Percentiles rank a stretch among this genome's conserved stretches.
These are phyloP conservation scores for Wickerhamiella azymoides DNA, from an alignment of 805 yeast species.

Conservation along the genomic window DNA sequence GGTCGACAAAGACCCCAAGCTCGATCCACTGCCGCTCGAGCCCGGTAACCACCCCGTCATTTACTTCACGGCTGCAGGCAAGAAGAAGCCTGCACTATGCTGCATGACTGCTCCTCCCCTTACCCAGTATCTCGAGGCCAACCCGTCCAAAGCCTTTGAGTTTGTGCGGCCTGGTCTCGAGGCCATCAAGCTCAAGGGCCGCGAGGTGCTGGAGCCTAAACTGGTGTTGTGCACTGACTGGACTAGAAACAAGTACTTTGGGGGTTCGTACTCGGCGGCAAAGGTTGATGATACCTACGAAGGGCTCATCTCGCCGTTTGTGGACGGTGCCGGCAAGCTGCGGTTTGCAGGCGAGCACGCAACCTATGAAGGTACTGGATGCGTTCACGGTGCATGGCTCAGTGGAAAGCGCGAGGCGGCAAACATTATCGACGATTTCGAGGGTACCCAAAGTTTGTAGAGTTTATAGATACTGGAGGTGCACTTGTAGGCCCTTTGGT, in stretches of 20 bases:
- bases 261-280: constrained; percentile 70
- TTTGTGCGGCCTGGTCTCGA: constrained; percentile 40
- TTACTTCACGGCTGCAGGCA: constrained; percentile 25
- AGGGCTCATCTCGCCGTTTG: constrained; percentile 44
- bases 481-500: neutral
- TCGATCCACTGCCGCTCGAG: constrained; percentile 10
- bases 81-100: neutral
- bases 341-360: constrained; percentile 92
- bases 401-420: constrained; percentile 53
- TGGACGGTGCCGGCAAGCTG: constrained; percentile 42
- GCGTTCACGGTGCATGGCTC: constrained; percentile 81
- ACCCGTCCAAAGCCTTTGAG: constrained; percentile 42
- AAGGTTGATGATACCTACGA: constrained; percentile 56
- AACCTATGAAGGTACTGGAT: constrained; percentile 73
- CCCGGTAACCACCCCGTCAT: constrained; percentile 49
- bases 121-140: constrained; percentile 41
- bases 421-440: constrained; percentile 21
- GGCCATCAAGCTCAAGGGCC: constrained; percentile 19
- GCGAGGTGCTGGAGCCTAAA: constrained; percentile 27
- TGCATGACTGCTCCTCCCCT: constrained; percentile 54
- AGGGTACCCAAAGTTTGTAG: neutral
- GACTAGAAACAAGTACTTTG: constrained; percentile 54
- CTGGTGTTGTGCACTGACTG: constrained; percentile 41
- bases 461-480: no score
- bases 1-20: constrained; percentile 23